These are phyloP conservation scores for Lecanosticta acicola DNA, from an alignment of 2,329 filamentous ascomycete species.

Conservation along the genomic window DNA sequence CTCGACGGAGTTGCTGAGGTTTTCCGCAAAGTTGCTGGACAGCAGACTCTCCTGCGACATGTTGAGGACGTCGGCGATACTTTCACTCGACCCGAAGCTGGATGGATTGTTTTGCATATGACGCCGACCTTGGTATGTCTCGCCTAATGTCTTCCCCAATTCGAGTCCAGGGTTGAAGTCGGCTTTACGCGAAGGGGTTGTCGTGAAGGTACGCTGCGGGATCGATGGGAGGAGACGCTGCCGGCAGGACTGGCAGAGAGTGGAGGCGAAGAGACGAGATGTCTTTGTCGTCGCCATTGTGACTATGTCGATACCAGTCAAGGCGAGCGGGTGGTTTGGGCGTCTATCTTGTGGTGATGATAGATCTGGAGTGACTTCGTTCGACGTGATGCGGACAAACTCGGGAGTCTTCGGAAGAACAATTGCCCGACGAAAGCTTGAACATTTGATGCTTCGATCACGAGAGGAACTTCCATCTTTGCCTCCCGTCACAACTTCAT, in stretches of 20 bases:
- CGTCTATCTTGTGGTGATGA: too few relatives aligned
- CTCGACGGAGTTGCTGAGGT: slow-evolving; percentile 12
- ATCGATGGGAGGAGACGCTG: slow-evolving; percentile 22
- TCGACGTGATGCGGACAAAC: slow-evolving; percentile 8
- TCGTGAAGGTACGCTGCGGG: slow-evolving; percentile 33
- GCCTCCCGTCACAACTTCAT: slow-evolving; percentile 5
- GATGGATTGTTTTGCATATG: not conserved
- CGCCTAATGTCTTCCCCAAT: too few relatives aligned
- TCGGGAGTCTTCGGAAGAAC: slow-evolving; percentile 7
- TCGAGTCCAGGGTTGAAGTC: slow-evolving; percentile 5
- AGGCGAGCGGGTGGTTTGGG: too few relatives aligned
- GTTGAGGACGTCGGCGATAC: not conserved
- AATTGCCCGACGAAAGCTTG: slow-evolving; percentile 1
- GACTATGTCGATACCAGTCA: too few relatives aligned
- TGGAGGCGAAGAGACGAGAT: slow-evolving; percentile 28
- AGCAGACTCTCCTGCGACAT: slow-evolving; percentile 9
- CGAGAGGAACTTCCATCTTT: slow-evolving; percentile 1
- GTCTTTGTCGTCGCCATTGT: slow-evolving; percentile 21
- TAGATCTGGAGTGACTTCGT: too few relatives aligned
- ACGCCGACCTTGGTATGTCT: too few relatives aligned
- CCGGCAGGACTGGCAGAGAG: slow-evolving; percentile 37
- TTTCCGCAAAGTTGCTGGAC: slow-evolving; percentile 9
- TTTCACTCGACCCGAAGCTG: too few relatives aligned
- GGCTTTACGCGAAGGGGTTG: slow-evolving; percentile 20
- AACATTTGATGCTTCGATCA: not conserved